Percentiles rank a stretch among this genome's conserved stretches.
phyloP scores from a whole-genome alignment of 2,329 filamentous ascomycete species.

The Penicillium italicum region DNA sequence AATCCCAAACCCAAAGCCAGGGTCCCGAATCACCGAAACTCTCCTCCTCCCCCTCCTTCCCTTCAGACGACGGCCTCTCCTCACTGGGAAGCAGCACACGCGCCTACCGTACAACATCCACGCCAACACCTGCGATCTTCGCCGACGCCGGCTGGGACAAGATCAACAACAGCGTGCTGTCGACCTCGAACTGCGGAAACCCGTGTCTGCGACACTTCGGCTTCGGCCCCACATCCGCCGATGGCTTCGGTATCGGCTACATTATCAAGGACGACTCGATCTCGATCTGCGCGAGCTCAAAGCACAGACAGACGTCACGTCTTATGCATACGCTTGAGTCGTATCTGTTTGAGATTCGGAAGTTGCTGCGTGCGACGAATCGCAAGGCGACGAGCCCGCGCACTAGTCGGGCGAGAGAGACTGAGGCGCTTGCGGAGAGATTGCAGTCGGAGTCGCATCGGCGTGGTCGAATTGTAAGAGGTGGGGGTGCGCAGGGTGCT shows the following conservation, averaged over 20 bases:
- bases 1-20: slow-evolving; percentile 1
- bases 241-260: slow-evolving; percentile 96
- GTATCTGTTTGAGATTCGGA: slow-evolving; percentile 86
- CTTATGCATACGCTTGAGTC: slow-evolving; percentile 86
- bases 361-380: slow-evolving; percentile 70
- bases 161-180: slow-evolving; percentile 89
- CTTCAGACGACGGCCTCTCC: slow-evolving; percentile 38
- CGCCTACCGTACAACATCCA: slow-evolving; percentile 44
- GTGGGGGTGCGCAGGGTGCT: slow-evolving; percentile 50
- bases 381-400: slow-evolving; percentile 52
- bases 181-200: slow-evolving; percentile 98
- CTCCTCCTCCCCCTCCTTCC: slow-evolving; percentile 21
- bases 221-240: slow-evolving; percentile 88
- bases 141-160: slow-evolving; percentile 89
- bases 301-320: slow-evolving; percentile 87
- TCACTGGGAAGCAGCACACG: slow-evolving; percentile 52
- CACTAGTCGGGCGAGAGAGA: slow-evolving; percentile 59
- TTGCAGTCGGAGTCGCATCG: slow-evolving; percentile 50
- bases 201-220: slow-evolving; percentile 92
- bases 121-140: slow-evolving; percentile 69
- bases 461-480: slow-evolving; percentile 67
- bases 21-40: slow-evolving; percentile 27
- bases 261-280: slow-evolving; percentile 96
- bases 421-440: slow-evolving; percentile 48
- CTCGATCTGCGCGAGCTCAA: slow-evolving; percentile 86